These are phyloP conservation scores for peach (Prunus persica) DNA, from an alignment of 306 rosid species.

Conservation along the genomic window DNA sequence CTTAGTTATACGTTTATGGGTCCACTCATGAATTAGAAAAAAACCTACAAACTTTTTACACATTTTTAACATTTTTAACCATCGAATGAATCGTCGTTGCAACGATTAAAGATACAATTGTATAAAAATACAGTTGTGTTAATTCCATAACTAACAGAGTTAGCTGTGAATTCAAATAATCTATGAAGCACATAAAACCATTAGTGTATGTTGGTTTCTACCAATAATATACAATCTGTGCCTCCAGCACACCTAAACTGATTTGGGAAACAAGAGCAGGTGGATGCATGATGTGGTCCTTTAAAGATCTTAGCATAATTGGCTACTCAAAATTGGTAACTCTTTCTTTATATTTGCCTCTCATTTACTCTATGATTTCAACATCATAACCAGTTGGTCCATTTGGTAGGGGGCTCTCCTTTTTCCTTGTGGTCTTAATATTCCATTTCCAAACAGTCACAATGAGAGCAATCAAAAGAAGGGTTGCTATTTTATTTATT, in stretches of 20 bases:
- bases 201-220: background rate
- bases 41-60: background rate
- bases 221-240: background rate
- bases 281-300: background rate
- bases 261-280: background rate
- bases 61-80: too few species aligned
- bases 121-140: background rate
- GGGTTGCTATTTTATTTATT: background rate
- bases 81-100: background rate
- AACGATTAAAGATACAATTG: background rate
- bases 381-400: slow-evolving; percentile 1
- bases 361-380: slow-evolving; percentile 4
- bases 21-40: background rate
- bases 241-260: background rate
- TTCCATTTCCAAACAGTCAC: background rate
- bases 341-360: background rate
- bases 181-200: background rate
- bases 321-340: slow-evolving; percentile 6
- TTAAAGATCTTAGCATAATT: slow-evolving; percentile 1
- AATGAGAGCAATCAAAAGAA: background rate
- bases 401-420: background rate
- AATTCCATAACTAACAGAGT: background rate
- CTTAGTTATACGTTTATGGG: background rate
- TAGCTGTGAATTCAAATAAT: background rate
- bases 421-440: background rate